Base-by-base conservation (phyloP, 2,329 filamentous ascomycete species). In the Aspergillus sp. region DNA sequence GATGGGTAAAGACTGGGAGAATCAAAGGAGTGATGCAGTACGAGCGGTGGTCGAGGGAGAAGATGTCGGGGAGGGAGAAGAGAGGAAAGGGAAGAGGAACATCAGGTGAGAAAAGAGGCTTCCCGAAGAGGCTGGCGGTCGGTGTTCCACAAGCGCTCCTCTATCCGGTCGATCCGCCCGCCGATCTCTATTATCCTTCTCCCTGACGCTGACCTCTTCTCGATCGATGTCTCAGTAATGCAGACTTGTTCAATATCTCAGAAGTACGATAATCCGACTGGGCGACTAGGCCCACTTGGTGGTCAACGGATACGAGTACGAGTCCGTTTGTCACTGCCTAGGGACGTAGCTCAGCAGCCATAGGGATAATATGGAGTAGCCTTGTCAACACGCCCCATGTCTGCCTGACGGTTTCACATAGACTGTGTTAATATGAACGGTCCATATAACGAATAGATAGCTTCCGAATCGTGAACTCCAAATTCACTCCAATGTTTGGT, bases 91-190 rank as follows among this genome's bases (percentile, higher is more conserved):
- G 33, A 33, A 22, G 47, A 14, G 14, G 38, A 49, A 30, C 26
- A 7, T 30, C 26, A 30, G 26, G 9, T 30, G 26, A 30, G 26
- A 26, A 20, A 47, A 47, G 33, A 42, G 52, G 47, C 46, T 38
- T 16, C 35, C 19, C 10, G 52, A 53, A 51, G 49, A 56, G 52
- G 54, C 53, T 55, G 53, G 59, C 41, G 50, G 49, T 50, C 41
- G 33, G 17, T 22, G 50, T 50, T 33, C 20, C 53, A 58, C 53
- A 52, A 51, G 58, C 58, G 55, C 33, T 51, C 52, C 49, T 45
- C 50, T 52, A 55, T 60, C 60, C 60, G 61, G 55, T 33, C 49
- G 51, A 59, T 64, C 61, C 61, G 62, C 57, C 52, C 38, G 59
- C 51, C 48, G 60, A 63, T 63, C 61, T 17, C 17, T 17, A 19